Base-by-base conservation (phyloP, 2,329 filamentous ascomycete species). In the Acrocalymma vagum region DNA sequence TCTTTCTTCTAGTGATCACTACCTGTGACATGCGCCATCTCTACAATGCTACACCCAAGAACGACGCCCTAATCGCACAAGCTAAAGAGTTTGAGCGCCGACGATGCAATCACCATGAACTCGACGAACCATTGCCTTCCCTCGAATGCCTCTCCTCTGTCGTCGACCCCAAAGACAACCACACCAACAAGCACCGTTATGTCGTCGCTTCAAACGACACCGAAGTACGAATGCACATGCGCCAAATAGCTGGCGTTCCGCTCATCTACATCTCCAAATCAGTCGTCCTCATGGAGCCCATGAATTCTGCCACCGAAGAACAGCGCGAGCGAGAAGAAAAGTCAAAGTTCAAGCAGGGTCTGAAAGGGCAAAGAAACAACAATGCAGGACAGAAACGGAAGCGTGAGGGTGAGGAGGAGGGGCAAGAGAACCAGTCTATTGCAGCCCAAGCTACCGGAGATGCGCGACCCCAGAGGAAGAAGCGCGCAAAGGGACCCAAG, bases 11-110 rank as follows among this genome's bases (percentile, higher is more conserved):
- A n/a, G 83, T 91, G 82, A 88, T 92, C 51, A 90, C 87, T 14
- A 87, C 90, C 73, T 91, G 88, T 73, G 87, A 83, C 42, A 91
- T 92, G 67, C 84, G 87, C 55, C 87, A 90, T 65, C 80, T 94
- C 29, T 93, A 93, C 71, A 78, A 78, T 13, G 76, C 78, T 37
- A 80, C 81, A 49, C 63, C 75, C 65, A 55, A 72, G 41, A 78
- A 80, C 56, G 70, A 77, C 20, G 63, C 74, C n/a, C 80, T 88
- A 35, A 92, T 95, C 59, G 80, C 85, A 29, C 77, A 85, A 51
- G 89, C 88, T 14, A 93, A 94, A 72, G 79, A 76, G 10, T 84
- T 84, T 62, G 89, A 94, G 71, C 81, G 89, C 42, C 77, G 90
- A 37, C 78, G 89, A 43, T 95, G 90, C 66, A 87, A 87, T 27